A percentile compares a stretch with the other conserved stretches of the same genome.
Conservation (phyloP, 345 rosid species). For the thale cress (Arabidopsis thaliana) region TAIR10.1 NC_003070.9:22314501-22315000, state of each 20-base stretch:
- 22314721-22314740: slow-evolving; percentile 80
- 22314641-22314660: slow-evolving; percentile 90
- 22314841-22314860: not conserved
- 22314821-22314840: slow-evolving; percentile 56
- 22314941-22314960: slow-evolving; percentile 76
- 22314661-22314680: slow-evolving; percentile 79
- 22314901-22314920: slow-evolving; percentile 96
- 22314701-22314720: slow-evolving; percentile 83
- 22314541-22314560: slow-evolving; percentile 86
- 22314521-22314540: slow-evolving; percentile 94
- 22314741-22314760: slow-evolving; percentile 90
- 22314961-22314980: slow-evolving; percentile 86
- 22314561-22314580: slow-evolving; percentile 68
- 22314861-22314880: not conserved
- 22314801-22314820: slow-evolving; percentile 89
- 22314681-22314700: slow-evolving; percentile 86
- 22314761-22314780: slow-evolving; percentile 86
- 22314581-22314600: slow-evolving; percentile 66
- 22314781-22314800: slow-evolving; percentile 91
- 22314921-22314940: slow-evolving; percentile 93
- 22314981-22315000: slow-evolving; percentile 84
- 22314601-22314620: slow-evolving; percentile 82
- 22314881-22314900: not conserved
- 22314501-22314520: slow-evolving; percentile 71
- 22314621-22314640: slow-evolving; percentile 94